A percentile compares a stretch with the other conserved stretches of the same genome.
Conservation (phyloP, 176 grass and related monocot species). For the Leersia perrieri region DNA sequence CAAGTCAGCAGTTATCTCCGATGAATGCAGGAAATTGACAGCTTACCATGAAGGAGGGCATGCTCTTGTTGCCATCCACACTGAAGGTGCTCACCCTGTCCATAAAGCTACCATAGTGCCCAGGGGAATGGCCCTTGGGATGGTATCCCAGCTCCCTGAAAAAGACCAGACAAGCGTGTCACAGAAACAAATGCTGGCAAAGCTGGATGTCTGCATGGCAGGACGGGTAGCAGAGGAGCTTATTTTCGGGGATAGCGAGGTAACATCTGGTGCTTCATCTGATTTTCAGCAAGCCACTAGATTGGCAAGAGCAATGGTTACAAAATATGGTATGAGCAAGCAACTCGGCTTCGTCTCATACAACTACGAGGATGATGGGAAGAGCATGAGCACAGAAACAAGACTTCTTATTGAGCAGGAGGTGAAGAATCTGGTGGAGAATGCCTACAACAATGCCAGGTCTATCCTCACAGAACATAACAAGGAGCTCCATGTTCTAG, state of each 20-base stretch:
- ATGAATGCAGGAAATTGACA: conserved; percentile 71
- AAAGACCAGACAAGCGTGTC: conserved; percentile 98
- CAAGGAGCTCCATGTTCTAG: conserved; percentile 85
- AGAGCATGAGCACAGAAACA: conserved; percentile 91
- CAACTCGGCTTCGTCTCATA: conserved; percentile 78
- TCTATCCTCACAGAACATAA: conserved; percentile 73
- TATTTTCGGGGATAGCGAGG: conserved; percentile 92
- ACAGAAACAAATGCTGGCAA: conserved; percentile 82
- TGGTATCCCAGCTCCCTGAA: conserved; percentile 85
- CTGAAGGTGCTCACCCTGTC: conserved; percentile 74
- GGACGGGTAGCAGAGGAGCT: conserved; percentile 95
- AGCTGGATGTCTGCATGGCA: conserved; percentile 84
- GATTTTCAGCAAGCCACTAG: conserved; percentile 79
- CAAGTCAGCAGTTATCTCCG: conserved; percentile 87
- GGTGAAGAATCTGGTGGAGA: conserved; percentile 77
- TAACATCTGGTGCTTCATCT: conserved; percentile 83
- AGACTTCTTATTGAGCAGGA: conserved; percentile 87
- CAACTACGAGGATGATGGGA: conserved; percentile 75
- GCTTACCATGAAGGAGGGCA: conserved; percentile 97
- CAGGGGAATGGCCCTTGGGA: conserved; percentile 82
- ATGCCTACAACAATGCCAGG: conserved; percentile 90
- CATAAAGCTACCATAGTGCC: conserved; percentile 98
- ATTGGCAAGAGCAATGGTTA: conserved; percentile 85
- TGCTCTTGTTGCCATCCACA: conserved; percentile 93
- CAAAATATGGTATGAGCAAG: conserved; percentile 95